Evolutionary conservation across 148 eudicot genomes (phyloP).

Genomic region (Simmondsia chinensis): DNA sequence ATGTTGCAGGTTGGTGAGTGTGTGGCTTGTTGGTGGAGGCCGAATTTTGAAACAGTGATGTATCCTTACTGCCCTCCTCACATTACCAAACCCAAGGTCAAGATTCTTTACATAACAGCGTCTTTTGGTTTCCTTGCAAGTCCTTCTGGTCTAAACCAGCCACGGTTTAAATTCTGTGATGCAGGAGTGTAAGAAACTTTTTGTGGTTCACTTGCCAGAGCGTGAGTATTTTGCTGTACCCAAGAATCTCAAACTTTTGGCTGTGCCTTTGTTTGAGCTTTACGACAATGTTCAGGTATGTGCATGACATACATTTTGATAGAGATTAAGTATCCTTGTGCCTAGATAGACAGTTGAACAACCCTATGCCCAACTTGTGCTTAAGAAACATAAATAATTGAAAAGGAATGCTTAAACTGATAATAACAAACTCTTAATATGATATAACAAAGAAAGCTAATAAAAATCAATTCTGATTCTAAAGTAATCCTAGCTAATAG

Average conservation of each 20-base stretch:
- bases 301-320: not conserved
- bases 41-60: conserved; percentile 41
- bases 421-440: no score
- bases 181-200: conserved; percentile 97
- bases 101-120: not conserved
- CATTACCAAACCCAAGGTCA: conserved; percentile 77
- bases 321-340: no score
- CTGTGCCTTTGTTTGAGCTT: conserved; percentile 94
- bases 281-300: conserved; percentile 93
- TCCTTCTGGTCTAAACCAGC: conserved; percentile 7
- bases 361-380: no score
- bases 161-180: conserved; percentile 5
- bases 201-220: conserved; percentile 78
- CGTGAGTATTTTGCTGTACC: conserved; percentile 96
- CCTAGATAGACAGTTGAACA: no score
- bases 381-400: no score
- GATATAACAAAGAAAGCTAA: no score
- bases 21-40: conserved; percentile 51
- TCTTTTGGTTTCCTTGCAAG: not conserved
- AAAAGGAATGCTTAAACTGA: not conserved
- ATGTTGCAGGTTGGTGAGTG: conserved; percentile 33
- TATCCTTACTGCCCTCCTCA: conserved; percentile 49
- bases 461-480: no score
- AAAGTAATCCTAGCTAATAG: no score
- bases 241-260: conserved; percentile 80